Evolutionary conservation across 805 yeast genomes (phyloP), one percentile per base, ranked within the genome.

Genomic region (Pichia cabralensis): DNA sequence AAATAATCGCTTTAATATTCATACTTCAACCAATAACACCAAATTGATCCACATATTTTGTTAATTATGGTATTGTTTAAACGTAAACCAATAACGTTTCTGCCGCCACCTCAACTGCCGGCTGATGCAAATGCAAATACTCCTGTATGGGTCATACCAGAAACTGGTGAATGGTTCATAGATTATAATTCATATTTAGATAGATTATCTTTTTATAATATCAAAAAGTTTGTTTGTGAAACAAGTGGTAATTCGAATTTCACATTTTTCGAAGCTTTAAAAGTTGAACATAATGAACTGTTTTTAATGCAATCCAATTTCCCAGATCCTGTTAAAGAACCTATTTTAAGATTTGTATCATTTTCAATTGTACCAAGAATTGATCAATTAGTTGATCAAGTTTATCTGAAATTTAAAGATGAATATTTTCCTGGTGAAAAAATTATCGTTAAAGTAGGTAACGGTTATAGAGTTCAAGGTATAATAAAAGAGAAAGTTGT

Each of bases 361-460:
- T 86, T 85, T 53, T 80, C 85, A 45, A 69, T 80, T 10, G 76
- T 75, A 11, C 76, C 94, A 23, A 68, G 97, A 45, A 68, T 92
- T 33, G 97, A 89, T 55, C 74, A 73, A 41, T 65, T 92, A 24
- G 95, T 88, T 4, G 98, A 92, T 57, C 80, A 78, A 40, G 86
- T 89, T 14, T 89, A 86, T 52, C 60, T 69, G 41, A 67, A 66
- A 33, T 83, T 89, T 62, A 81, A 80, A 43, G 71, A 68, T 42
- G 94, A 86, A 49, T 92, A 76, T 51, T 92, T 80, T 52, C 96
- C 96, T 0, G 96, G 96, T 8, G 98, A 92, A 55, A 65, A 66
- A 13, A 92, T 86, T 6, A 69, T 67, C 42, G 72, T 86, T 27
- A 73, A 66, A 42, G 46, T 54, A 11, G 47, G 49, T n/a, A 63